phyloP scores from a whole-genome alignment of 129 eudicot genomes.

The Erigeron canadensis region DNA sequence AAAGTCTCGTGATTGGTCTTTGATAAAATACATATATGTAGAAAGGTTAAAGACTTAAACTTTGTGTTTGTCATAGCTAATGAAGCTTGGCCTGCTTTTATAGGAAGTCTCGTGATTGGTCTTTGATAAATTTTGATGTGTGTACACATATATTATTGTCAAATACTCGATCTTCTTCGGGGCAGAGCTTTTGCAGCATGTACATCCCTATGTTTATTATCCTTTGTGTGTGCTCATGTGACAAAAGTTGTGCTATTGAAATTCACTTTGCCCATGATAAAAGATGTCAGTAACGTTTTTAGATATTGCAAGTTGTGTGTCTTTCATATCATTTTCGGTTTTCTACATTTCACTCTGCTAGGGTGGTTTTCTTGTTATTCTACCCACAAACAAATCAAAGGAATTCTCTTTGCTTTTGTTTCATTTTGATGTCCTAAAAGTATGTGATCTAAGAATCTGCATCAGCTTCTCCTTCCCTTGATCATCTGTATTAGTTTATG shows the following conservation, averaged over 20 bases:
- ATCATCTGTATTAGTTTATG: background rate
- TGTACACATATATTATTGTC: background rate
- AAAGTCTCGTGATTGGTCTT: background rate
- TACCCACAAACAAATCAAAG: background rate
- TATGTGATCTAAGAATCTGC: background rate
- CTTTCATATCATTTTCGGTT: no score
- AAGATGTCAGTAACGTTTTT: background rate
- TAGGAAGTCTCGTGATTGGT: background rate
- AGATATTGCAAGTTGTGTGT: slow-evolving; percentile 3
- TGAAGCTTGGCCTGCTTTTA: background rate
- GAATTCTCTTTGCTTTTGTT: slow-evolving; percentile 6
- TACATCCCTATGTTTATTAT: background rate
- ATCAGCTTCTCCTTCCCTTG: background rate
- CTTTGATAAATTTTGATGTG: background rate
- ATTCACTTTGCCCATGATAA: background rate
- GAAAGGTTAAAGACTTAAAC: slow-evolving; percentile 6
- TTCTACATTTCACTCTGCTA: background rate
- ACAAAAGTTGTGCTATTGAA: slow-evolving; percentile 2
- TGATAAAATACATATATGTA: slow-evolving; percentile 6
- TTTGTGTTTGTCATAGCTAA: background rate
- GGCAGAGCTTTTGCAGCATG: slow-evolving; percentile 12
- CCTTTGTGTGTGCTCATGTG: background rate
- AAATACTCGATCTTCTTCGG: slow-evolving; percentile 7
- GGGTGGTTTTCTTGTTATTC: background rate
- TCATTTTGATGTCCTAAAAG: background rate